A percentile compares a stretch with the other conserved stretches of the same genome.
Evolutionary conservation across 352 stramenopile genomes (phyloP).

Genomic region (Phytophthora sansomeana): DNA sequence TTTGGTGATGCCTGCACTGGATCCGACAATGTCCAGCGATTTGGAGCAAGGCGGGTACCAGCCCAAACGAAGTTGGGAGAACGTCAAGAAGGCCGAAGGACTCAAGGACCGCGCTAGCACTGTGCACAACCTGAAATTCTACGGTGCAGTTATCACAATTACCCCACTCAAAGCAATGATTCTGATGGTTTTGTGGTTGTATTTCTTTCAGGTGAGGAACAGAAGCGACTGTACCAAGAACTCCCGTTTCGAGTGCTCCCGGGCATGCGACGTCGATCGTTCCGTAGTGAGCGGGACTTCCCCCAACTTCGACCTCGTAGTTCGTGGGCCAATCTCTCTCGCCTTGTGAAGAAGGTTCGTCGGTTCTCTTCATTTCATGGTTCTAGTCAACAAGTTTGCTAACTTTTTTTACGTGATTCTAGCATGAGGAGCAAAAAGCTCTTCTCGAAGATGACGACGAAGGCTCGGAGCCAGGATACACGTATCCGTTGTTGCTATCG

Average conservation of each 20-base stretch:
- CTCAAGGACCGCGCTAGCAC: constrained; percentile 77
- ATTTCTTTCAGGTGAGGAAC: constrained; percentile 72
- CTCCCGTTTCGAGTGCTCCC: constrained; percentile 67
- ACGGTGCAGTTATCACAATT: constrained; percentile 39
- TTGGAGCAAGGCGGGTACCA: constrained; percentile 23
- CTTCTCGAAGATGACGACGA: constrained; percentile 55
- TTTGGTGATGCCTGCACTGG: constrained; percentile 15
- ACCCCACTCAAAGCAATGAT: neutral
- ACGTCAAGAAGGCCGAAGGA: constrained; percentile 67
- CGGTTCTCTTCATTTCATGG: too few relatives aligned
- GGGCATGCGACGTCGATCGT: constrained; percentile 71
- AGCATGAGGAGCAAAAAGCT: constrained; percentile 69
- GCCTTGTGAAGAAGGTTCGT: constrained; percentile 47
- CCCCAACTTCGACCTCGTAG: constrained; percentile 59
- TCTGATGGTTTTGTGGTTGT: neutral
- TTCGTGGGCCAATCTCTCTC: constrained; percentile 62
- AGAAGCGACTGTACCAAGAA: constrained; percentile 76
- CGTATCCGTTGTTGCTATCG: constrained; percentile 61
- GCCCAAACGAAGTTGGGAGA: constrained; percentile 57
- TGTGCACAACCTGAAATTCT: constrained; percentile 72
- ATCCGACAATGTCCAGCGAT: constrained; percentile 16
- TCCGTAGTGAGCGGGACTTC: constrained; percentile 68
- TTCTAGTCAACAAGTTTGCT: neutral
- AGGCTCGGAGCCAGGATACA: constrained; percentile 62
- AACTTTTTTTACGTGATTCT: neutral